Evolutionary conservation across 371 early-diverging fungal genomes (phyloP), one percentile per base, ranked within the genome.

Genomic region (Apophysomyces trapeziformis): DNA sequence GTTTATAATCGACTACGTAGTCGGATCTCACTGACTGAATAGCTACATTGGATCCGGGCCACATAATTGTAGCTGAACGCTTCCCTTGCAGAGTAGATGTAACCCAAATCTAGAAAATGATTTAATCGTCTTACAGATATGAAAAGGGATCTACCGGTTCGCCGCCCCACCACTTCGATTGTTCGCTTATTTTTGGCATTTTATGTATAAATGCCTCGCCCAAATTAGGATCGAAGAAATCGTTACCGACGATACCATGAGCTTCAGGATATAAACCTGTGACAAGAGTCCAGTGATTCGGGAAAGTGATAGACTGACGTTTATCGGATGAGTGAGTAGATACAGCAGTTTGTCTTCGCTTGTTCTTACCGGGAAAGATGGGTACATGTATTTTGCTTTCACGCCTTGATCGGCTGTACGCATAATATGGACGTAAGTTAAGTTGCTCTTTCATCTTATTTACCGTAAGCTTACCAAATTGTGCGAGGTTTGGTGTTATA

Each of bases 211-310:
- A 97, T 1, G 88, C 84, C 39, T 88, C 90, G 50, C 93, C 84
- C 0, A 89, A 58, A 1, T 21, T 58, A 0, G 94, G 89, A 70
- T 96, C 98, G 67, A 86, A 93, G 70, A 97, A 98, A 35, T 79
- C 82, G 73, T 98, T 97, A 57, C 86, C 90, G 0, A 98, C 93
- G 61, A 98, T 97, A 7, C 98, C 98, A 70, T 98, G 98, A 5
- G 87, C 78, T 56, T 93, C 92, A 0, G 98, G 97, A 71, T 91
- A 94, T 41, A 97, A 74, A 9, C 98, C 98, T 5, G 98, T 97
- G 2, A 86, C 93, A 35, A 98, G 74, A 1, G 96, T 86, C 77
- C 93, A 97, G 73, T 98, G 98, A 77, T 98, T 98, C 6, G 98
- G 94, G 69, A 97, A 97, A 1, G 97, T 97, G 62, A 92, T 82